Evolutionary conservation across 2,329 filamentous ascomycete genomes (phyloP).

Genomic region (Tolypocladium album): DNA sequence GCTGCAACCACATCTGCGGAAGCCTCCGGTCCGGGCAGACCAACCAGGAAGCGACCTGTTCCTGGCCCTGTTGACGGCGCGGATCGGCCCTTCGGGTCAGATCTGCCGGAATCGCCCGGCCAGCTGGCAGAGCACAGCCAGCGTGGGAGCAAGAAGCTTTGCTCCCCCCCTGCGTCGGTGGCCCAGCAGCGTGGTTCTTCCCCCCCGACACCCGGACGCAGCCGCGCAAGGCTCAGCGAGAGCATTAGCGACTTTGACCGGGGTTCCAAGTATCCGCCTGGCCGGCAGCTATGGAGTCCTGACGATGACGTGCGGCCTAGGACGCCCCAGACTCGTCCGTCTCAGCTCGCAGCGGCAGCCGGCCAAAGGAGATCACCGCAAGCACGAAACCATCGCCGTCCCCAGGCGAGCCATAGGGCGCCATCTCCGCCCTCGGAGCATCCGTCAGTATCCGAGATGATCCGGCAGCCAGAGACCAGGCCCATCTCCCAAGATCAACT

Average conservation of each 20-base stretch:
- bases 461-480: constrained; percentile 46
- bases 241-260: constrained; percentile 12
- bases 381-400: not conserved
- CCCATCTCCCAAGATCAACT: constrained; percentile 70
- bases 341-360: not conserved
- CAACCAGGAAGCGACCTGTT: constrained; percentile 5
- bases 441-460: constrained; percentile 3
- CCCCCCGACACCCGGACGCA: constrained; percentile 8
- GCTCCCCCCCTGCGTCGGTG: constrained; percentile 15
- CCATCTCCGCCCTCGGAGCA: constrained; percentile 1
- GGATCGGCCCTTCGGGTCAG: constrained; percentile 1
- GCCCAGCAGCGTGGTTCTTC: constrained; percentile 9
- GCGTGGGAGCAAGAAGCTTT: constrained; percentile 14
- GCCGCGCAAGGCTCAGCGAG: constrained; percentile 7
- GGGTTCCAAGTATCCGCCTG: constrained; percentile 9
- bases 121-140: constrained; percentile 5
- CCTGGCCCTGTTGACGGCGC: constrained; percentile 1
- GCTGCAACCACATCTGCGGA: not conserved
- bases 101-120: constrained; percentile 1
- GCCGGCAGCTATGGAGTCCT: constrained; percentile 17
- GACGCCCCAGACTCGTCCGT: constrained; percentile 1
- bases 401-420: not conserved
- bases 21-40: not conserved
- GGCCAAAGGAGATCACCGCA: constrained; percentile 2
- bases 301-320: constrained; percentile 10